Base-by-base conservation (phyloP, 2,329 filamentous ascomycete genomes). In the Ramularia collo-cygni region DNA sequence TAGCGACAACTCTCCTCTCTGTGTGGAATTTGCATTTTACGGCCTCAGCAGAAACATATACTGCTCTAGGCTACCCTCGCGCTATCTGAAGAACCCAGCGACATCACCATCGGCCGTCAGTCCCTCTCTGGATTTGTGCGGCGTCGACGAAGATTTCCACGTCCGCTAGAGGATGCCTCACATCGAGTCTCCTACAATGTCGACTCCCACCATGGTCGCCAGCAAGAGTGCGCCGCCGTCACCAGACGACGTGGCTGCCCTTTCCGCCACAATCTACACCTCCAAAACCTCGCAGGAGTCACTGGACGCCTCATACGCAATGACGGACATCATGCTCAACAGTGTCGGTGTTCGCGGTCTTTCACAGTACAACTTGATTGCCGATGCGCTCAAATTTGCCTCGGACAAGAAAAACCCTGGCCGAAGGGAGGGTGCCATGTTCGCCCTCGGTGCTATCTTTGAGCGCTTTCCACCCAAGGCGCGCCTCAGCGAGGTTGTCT, bases 361-460 rank as follows among this genome's bases (percentile, higher is more conserved):
- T 38, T 64, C 71, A 35, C 68, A 67, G 42, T 83, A 83, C 64
- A 75, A 75, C 50, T 65, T 84, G 34, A 61, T 85, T 33, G 70
- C 74, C 15, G 74, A 77, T 48, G 72, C 82, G 56, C 77, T 77
- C 59, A 84, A 94, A 73, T 86, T 85, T 27, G 88, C 90, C 3
- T 69, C 74, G 54, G 88, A 96, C 69, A 98, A 96, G 79, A 98
- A 98, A 74, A 89, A 81, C 64, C 83, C 83, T 12, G 75, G 83
- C 28, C 79, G 77, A 54, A 77, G 90, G 55, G 92, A 98, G 69
- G 87, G 88, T 58, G 84, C 89, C 51, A 93, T 96, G 79, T 93
- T 95, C 64, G 82, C 94, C 29, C 75, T 96, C 16, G 92, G 93
- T 42, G 90, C 93, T 39, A 72, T 98, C 33, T 90, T 96, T 57